phyloP scores from a whole-genome alignment of 1,284 basidiomycete genomes.

The Phlebopus sp. region DNA sequence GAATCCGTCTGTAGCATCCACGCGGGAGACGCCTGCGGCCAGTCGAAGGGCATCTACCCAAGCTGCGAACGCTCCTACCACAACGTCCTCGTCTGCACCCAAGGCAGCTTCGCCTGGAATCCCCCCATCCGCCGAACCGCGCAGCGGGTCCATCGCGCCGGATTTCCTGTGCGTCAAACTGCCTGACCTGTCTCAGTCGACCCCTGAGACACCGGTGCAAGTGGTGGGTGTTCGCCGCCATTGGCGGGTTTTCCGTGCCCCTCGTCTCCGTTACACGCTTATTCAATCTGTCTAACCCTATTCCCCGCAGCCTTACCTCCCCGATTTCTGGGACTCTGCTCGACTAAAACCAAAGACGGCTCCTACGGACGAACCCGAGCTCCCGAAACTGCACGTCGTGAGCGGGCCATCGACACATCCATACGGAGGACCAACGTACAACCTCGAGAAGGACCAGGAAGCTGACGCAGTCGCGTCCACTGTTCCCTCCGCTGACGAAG shows the following conservation, averaged over 20 bases:
- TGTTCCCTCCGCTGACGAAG: conserved; percentile 7
- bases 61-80: conserved; percentile 17
- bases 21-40: conserved; percentile 17
- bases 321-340: conserved; percentile 70
- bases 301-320: conserved; percentile 59
- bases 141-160: conserved; percentile 17
- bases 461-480: not conserved
- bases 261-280: conserved; percentile 6
- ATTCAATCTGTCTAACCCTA: conserved; percentile 9
- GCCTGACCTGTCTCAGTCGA: conserved; percentile 50
- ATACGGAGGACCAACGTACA: conserved; percentile 64
- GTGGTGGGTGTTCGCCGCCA: conserved; percentile 48
- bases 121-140: conserved; percentile 28
- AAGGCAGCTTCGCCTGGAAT: conserved; percentile 38
- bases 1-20: conserved; percentile 12
- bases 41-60: conserved; percentile 36
- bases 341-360: conserved; percentile 33
- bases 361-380: conserved; percentile 23
- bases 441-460: conserved; percentile 39
- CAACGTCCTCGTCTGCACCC: conserved; percentile 13
- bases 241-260: conserved; percentile 3
- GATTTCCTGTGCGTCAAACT: conserved; percentile 49
- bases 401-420: conserved; percentile 62
- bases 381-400: conserved; percentile 72
- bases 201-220: conserved; percentile 46